These are phyloP conservation scores for Westerdykella sp. DNA, from an alignment of 2,329 filamentous ascomycete species.

Conservation along the genomic window DNA sequence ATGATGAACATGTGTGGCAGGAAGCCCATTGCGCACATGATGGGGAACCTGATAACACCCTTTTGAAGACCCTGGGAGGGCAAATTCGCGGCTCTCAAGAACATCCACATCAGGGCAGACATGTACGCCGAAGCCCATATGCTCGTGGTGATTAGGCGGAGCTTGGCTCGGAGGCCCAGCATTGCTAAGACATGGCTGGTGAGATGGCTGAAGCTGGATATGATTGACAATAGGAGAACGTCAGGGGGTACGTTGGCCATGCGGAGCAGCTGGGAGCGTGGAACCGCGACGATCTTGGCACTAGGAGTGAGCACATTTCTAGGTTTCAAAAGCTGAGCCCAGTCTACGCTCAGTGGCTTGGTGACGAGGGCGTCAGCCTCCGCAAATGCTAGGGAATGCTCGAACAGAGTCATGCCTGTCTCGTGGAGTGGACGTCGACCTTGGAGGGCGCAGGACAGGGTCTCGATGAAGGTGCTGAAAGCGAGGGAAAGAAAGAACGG, in stretches of 20 bases:
- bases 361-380: slow-evolving; percentile 87
- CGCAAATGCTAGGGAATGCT: slow-evolving; percentile 91
- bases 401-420: slow-evolving; percentile 93
- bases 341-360: slow-evolving; percentile 69
- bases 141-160: slow-evolving; percentile 77
- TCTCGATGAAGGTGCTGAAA: slow-evolving; percentile 81
- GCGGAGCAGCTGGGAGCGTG: slow-evolving; percentile 60
- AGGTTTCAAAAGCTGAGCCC: slow-evolving; percentile 45
- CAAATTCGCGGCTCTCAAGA: slow-evolving; percentile 40
- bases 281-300: slow-evolving; percentile 38
- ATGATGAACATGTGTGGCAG: slow-evolving; percentile 89
- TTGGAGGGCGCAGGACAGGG: slow-evolving; percentile 78
- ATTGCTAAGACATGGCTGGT: slow-evolving; percentile 78
- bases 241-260: slow-evolving; percentile 85
- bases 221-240: slow-evolving; percentile 74
- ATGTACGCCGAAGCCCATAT: slow-evolving; percentile 91
- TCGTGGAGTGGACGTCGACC: slow-evolving; percentile 74
- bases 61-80: slow-evolving; percentile 46
- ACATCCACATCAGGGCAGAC: slow-evolving; percentile 73
- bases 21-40: slow-evolving; percentile 90
- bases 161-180: slow-evolving; percentile 69
- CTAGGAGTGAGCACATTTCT: slow-evolving; percentile 38
- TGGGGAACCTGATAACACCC: slow-evolving; percentile 79
- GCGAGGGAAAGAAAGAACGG: slow-evolving; percentile 64
- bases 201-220: slow-evolving; percentile 85